Evolutionary conservation across 2,329 filamentous ascomycete genomes (phyloP), one percentile per base, ranked within the genome.

Genomic region (Penicillium oxalicum): DNA sequence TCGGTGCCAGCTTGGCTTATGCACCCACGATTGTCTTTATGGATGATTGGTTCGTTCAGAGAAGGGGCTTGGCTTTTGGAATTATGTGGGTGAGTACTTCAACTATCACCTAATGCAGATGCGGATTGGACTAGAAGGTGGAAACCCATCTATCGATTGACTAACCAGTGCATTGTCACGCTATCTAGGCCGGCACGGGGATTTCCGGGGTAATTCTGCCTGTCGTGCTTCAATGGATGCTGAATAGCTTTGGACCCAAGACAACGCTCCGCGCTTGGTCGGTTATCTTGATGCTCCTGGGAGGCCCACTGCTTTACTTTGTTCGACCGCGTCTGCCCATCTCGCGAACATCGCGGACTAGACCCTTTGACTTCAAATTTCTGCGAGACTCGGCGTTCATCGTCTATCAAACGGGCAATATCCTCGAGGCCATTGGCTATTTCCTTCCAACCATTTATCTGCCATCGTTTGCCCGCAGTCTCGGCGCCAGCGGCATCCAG

Each of bases 21-120:
- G 75, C 59, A 8, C 74, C 73, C 0, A 68, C 69, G 1, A 69
- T 77, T 26, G 61, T 72, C 34, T 72, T 72, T 39, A 64, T 78
- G 37, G 74, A 77, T 49, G 73, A 78, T 53, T 82, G 58, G 69
- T 79, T 77, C 61, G 69, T 77, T 7, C 70, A 73, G 54, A 61
- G 70, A 11, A 64, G 66, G 27, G 74, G 73, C 59, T 67, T 61
- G 57, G 70, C 68, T 0, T 68, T 72, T 12, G 76, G 74, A 0
- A 52, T 71, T 2, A 70, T 75, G 48, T 75, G 74, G 72, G 59
- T 51, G 40, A 49, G 46, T 57, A 9, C 18, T 18, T 18, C 18
- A 18, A 18, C 18, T 18, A 18, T 2, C 18, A 18, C 18, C 18
- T 18, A 1, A 18, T 18, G 18, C 18, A 18, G 18, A 18, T 18